A percentile compares a stretch with the other conserved stretches of the same genome.
phyloP scores from a whole-genome alignment of 345 rosid species.

The Boechera retrofracta region DNA sequence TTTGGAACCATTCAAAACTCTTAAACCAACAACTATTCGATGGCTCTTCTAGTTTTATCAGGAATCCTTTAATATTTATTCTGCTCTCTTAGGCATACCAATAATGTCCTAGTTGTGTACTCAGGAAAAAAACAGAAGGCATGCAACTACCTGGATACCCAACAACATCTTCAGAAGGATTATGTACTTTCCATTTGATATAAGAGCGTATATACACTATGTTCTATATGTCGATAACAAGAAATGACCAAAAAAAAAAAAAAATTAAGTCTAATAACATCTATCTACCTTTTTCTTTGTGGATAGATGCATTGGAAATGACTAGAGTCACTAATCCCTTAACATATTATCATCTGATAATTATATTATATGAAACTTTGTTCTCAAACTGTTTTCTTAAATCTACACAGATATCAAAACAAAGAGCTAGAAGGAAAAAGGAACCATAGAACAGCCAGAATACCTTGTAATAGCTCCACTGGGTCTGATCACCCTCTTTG shows the following conservation, averaged over 20 bases:
- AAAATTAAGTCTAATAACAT: too few relatives aligned
- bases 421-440: background rate
- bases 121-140: background rate
- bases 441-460: background rate
- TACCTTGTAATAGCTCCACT: constrained; percentile 94
- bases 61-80: background rate
- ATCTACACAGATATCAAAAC: background rate
- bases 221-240: background rate
- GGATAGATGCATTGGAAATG: background rate
- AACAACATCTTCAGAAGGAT: constrained; percentile 1
- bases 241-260: background rate
- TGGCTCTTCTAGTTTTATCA: background rate
- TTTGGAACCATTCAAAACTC: background rate
- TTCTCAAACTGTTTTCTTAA: background rate
- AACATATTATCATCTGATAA: background rate
- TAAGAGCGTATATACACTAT: background rate
- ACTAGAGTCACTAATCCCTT: background rate
- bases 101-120: background rate
- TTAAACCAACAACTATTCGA: background rate
- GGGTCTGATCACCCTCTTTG: constrained; percentile 69
- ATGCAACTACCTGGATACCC: background rate
- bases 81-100: background rate
- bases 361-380: background rate
- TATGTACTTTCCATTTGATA: background rate
- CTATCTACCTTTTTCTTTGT: too few relatives aligned